phyloP scores from a whole-genome alignment of 2,329 filamentous ascomycete genomes.

The Catunica adiposa region DNA sequence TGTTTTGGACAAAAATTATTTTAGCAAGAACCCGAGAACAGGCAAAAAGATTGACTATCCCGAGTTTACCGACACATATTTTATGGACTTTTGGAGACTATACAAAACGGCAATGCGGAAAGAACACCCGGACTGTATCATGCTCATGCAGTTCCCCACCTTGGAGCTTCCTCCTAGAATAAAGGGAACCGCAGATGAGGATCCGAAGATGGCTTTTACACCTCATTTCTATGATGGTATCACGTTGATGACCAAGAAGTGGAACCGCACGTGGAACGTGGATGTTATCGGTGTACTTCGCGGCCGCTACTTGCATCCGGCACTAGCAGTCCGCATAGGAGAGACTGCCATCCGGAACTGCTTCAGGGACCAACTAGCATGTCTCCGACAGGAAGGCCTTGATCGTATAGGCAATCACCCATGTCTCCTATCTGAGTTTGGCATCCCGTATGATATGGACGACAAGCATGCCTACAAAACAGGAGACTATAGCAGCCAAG shows the following conservation, averaged over 20 bases:
- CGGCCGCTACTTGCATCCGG: conserved; percentile 73
- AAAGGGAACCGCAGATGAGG: conserved; percentile 76
- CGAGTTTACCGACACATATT: conserved; percentile 80
- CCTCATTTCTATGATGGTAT: conserved; percentile 96
- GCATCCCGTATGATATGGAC: conserved; percentile 98
- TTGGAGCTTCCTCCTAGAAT: conserved; percentile 80
- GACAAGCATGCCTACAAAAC: conserved; percentile 89
- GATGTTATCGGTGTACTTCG: conserved; percentile 86
- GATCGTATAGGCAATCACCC: conserved; percentile 80
- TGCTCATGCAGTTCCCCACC: conserved; percentile 83
- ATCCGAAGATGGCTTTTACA: conserved; percentile 77
- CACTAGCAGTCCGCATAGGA: conserved; percentile 82
- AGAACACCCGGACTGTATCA: conserved; percentile 63
- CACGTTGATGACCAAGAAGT: conserved; percentile 94
- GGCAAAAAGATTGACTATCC: conserved; percentile 63
- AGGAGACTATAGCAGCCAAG: conserved; percentile 86
- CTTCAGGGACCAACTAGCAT: conserved; percentile 70
- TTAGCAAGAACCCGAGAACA: conserved; percentile 58
- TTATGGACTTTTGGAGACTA: conserved; percentile 67
- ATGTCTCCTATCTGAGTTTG: conserved; percentile 83
- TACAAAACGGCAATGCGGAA: conserved; percentile 60
- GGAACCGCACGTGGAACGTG: conserved; percentile 95
- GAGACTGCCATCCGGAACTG: conserved; percentile 91
- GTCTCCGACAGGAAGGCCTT: conserved; percentile 71
- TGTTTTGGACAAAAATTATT: conserved; percentile 73